A percentile compares a stretch with the other conserved stretches of the same genome.
phyloP scores from a whole-genome alignment of 2,329 filamentous ascomycete species.

The Elsinoe arachidis region DNA sequence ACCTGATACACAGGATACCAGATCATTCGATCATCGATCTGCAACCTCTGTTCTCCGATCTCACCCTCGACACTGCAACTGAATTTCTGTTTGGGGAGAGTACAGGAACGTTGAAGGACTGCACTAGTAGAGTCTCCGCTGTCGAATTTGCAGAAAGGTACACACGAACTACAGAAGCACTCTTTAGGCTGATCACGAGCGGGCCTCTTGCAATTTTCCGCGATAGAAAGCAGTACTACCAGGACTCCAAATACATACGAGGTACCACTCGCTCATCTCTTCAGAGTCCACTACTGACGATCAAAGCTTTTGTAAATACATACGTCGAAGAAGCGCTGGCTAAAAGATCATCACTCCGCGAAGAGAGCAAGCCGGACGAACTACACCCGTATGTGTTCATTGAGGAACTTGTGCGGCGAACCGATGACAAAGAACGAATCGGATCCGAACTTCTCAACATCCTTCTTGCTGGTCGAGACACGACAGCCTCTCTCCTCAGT shows the following conservation, averaged over 20 bases:
- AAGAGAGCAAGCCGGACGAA: slow-evolving; percentile 26
- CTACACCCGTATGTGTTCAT: slow-evolving; percentile 40
- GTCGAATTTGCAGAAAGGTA: slow-evolving; percentile 27
- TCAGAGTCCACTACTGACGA: slow-evolving; percentile 16
- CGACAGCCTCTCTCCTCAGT: slow-evolving; percentile 44
- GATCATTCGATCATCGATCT: slow-evolving; percentile 50
- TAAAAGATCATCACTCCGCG: slow-evolving; percentile 22
- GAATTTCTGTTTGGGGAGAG: slow-evolving; percentile 55
- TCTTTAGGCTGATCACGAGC: slow-evolving; percentile 18
- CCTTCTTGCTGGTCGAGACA: slow-evolving; percentile 46
- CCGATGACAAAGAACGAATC: slow-evolving; percentile 39
- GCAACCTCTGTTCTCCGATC: slow-evolving; percentile 52
- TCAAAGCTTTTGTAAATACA: slow-evolving; percentile 38
- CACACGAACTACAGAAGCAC: slow-evolving; percentile 24
- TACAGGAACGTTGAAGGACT: slow-evolving; percentile 16
- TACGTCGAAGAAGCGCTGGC: slow-evolving; percentile 39
- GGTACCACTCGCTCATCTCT: neutral
- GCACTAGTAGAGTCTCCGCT: neutral
- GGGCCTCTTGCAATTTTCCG: slow-evolving; percentile 6
- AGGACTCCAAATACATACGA: slow-evolving; percentile 33
- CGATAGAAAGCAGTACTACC: slow-evolving; percentile 30
- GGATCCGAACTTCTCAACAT: slow-evolving; percentile 44
- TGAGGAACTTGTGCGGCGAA: slow-evolving; percentile 38
- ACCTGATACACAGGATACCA: slow-evolving; percentile 52
- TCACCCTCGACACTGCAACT: slow-evolving; percentile 58